Conservation (phyloP, 768 basidiomycete species). For the Baorangia bicolor region DNA sequence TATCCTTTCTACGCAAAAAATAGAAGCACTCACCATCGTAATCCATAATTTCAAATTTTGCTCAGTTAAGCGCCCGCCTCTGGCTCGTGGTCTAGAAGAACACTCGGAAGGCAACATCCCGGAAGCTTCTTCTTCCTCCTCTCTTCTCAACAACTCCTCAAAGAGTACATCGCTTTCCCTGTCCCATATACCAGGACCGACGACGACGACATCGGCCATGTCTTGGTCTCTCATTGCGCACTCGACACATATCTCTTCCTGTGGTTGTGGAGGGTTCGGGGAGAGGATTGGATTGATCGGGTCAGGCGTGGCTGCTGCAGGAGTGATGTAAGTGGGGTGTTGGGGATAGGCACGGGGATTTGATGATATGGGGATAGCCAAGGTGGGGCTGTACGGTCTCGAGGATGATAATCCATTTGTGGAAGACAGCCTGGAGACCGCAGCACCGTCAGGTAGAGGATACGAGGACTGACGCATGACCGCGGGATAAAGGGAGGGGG, state of each 20-base stretch:
- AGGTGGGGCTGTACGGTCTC: slow-evolving; percentile 47
- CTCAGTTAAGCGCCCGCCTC: slow-evolving; percentile 69
- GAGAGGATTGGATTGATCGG: slow-evolving; percentile 63
- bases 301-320: slow-evolving; percentile 46
- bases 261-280: slow-evolving; percentile 48
- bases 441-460: slow-evolving; percentile 36
- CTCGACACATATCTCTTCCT: slow-evolving; percentile 90
- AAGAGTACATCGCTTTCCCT: slow-evolving; percentile 82
- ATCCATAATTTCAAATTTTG: slow-evolving; percentile 81
- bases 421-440: slow-evolving; percentile 39
- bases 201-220: slow-evolving; percentile 93
- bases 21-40: slow-evolving; percentile 56
- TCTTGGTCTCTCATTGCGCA: slow-evolving; percentile 99
- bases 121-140: slow-evolving; percentile 63
- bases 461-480: slow-evolving; percentile 48
- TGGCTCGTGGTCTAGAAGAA: slow-evolving; percentile 58
- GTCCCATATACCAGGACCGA: slow-evolving; percentile 85
- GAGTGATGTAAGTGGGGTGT: slow-evolving; percentile 75
- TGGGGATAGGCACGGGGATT: slow-evolving; percentile 67
- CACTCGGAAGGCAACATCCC: slow-evolving; percentile 51
- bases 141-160: slow-evolving; percentile 72
- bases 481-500: slow-evolving; percentile 38
- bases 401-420: slow-evolving; percentile 59
- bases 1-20: neutral
- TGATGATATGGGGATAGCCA: slow-evolving; percentile 55